Evolutionary conservation across 2,329 filamentous ascomycete species (phyloP), one percentile per base, ranked within the genome.

Genomic region (Cadophora sp.): DNA sequence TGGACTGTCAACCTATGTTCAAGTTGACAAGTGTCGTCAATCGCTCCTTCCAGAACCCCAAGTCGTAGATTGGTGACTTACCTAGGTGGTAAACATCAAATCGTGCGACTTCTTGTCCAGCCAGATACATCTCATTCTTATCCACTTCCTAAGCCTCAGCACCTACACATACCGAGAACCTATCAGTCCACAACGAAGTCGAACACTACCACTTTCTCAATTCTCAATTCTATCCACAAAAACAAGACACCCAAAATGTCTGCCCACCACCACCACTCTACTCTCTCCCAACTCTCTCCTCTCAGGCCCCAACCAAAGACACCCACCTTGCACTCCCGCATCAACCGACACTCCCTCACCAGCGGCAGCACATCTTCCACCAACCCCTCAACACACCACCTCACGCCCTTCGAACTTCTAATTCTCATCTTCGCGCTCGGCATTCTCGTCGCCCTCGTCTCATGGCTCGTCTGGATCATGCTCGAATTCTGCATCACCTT

Each of bases 401-500:
- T 66, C 27, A 68, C 71, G 11, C 67, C 69, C n/a, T n/a, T 64
- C 40, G 69, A 72, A 58, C 48, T 67, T 8, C 14, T 61, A 5
- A 29, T 73, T 60, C 63, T 71, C 2, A 27, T 68, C 11, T n/a
- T 65, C 31, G 43, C 53, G 4, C 50, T 69, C 16, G 50, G 68
- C 11, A 51, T 67, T 12, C 55, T 70, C 5, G 26, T 71, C 34
- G 64, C 63, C 4, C 27, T 73, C 19, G 62, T 72, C 29, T 61
- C 48, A 29, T 68, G 66, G 68, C 48, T 71, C 19, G 51, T 31
- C 19, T 71, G 65, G 68, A 68, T 69, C 16, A 53, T 64, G 59
- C 19, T 71, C 62, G 53, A 55, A 16, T 64, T 67, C 51, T 60
- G 59, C 29, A 37, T 69, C 34, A 46, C 50, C 11, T 55, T 68